Base-by-base conservation (phyloP, 2,329 filamentous ascomycete genomes). In the Ophiostoma sp. region DNA sequence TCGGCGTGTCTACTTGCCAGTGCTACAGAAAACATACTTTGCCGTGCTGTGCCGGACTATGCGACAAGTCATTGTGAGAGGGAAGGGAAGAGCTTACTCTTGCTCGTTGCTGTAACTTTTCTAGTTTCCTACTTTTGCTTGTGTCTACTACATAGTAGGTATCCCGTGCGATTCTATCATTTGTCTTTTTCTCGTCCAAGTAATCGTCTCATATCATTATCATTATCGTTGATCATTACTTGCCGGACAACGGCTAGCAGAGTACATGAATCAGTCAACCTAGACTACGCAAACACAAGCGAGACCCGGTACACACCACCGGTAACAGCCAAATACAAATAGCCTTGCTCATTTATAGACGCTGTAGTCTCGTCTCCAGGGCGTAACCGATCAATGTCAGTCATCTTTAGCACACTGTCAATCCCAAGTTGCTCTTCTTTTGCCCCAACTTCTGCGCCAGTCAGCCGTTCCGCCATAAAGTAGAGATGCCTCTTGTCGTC, bases 41-140 rank as follows among this genome's bases (percentile, higher is more conserved):
- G 41, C 15, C 41, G 41, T 44, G 4, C 15, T 17, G 5, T 48
- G 17, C 17, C 44, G 20, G 44, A 20, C 52, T 57, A 57, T 57
- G 52, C 27, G 52, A 57, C 52, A 13, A 57, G 52, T 57, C 52
- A 57, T 57, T 57, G 52, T 57, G 52, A 57, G 52, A 48, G 20
- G 5, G 11, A 20, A 17, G 44, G 15, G 11, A 23, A 44, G 41
- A 44, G 15, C 15, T 44, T 39, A 11, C 44, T 48, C 15, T 23
- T 23, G 48, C 48, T 54, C 23, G 48, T 8, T n/a, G 8, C 15
- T 54, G 4, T 8, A 10, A 8, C 8, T 39, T 39, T 11, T 39
- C 4, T 39, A 39, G 36, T 39, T 39, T 1, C 10, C 39, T 41
- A 41, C 39, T 13, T 10, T 41, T 10, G 39, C 39, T 13, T 41